Base-by-base conservation (phyloP, 805 yeast genomes). In the Kuraishia ogatae region DNA sequence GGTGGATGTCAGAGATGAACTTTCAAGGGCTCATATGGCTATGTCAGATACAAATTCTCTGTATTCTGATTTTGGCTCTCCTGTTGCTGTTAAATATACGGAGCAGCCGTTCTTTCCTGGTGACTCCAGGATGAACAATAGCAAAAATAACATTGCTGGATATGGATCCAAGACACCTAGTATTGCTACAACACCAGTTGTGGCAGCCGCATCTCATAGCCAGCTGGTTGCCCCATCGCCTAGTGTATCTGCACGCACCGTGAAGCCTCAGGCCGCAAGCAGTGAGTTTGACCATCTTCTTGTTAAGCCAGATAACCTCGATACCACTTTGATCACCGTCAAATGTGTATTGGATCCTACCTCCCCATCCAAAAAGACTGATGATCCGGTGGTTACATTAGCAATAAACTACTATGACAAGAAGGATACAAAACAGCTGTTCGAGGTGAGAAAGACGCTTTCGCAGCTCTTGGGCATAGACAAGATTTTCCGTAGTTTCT, bases 401-500 rank as follows among this genome's bases (percentile, higher is more conserved):
- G 77, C 85, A 19, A 82, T 87, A 3, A 71, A 78, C 50, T 93
- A 87, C 60, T 77, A 83, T 39, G 82, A 76, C 23, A 70, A 75
- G 47, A 83, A 83, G 57, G 89, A 84, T 61, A 79, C 88, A 74
- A 69, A 65, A 35, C 70, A 70, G 29, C 60, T 70, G 50, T 92
- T 96, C 86, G 77, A 83, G 60, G 82, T 89, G 54, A 73, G 82
- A 48, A 90, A 90, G 63, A 68, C 82, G 1, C 78, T 83, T 56
- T 71, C 79, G 1, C 85, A 84, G 61, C 70, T 93, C n/a, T 58
- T 73, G 5, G 73, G 76, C 10, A 75, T 92, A 58, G 96, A 90
- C 67, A 67, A 71, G 22, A 80, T 77, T 47, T 71, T 89, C 11
- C 74, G 90, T 58, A 80, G 80, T 3, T 64, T 76, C 56, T 74